Evolutionary conservation across 1,284 basidiomycete species (phyloP).

Genomic region (Cutaneotrichosporon curvatum): DNA sequence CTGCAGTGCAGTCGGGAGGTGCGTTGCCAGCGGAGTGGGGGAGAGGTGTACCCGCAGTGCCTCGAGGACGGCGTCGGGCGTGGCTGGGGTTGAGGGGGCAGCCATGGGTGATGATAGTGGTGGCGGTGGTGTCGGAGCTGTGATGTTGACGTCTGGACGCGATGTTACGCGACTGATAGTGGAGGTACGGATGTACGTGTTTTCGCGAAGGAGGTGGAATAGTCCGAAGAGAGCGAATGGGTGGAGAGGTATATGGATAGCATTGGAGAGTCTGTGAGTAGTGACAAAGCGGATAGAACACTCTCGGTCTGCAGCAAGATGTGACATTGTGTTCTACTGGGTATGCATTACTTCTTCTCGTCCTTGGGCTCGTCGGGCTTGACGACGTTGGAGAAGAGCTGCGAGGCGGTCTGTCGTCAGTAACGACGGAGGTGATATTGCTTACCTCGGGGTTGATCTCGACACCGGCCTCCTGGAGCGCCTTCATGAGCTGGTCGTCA

Average conservation of each 20-base stretch:
- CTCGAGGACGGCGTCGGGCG: constrained; percentile 9
- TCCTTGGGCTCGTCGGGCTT: constrained; percentile 3
- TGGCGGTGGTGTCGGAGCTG: no score
- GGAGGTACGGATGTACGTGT: no score
- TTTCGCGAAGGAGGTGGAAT: no score
- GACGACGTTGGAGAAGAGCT: constrained; percentile 17
- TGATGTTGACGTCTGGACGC: no score
- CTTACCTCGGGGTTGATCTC: constrained; percentile 29
- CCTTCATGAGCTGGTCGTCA: constrained; percentile 28
- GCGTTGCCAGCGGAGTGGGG: constrained; percentile 16
- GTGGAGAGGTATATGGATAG: no score
- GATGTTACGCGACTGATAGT: no score
- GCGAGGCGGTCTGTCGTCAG: constrained; percentile 11
- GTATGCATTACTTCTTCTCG: constrained; percentile 5
- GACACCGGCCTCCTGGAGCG: constrained; percentile 35
- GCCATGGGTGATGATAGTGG: neutral
- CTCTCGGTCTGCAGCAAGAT: no score
- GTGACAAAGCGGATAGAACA: no score
- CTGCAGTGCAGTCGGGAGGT: constrained; percentile 22
- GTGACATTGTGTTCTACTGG: neutral
- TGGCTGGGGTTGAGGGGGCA: neutral
- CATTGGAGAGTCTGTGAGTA: no score
- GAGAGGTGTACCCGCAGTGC: constrained; percentile 16
- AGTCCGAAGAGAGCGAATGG: no score
- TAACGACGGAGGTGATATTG: neutral